Percentiles rank a stretch among this genome's conserved stretches.
Evolutionary conservation across 2,329 filamentous ascomycete species (phyloP).

Genomic region (Fusarium virguliforme): DNA sequence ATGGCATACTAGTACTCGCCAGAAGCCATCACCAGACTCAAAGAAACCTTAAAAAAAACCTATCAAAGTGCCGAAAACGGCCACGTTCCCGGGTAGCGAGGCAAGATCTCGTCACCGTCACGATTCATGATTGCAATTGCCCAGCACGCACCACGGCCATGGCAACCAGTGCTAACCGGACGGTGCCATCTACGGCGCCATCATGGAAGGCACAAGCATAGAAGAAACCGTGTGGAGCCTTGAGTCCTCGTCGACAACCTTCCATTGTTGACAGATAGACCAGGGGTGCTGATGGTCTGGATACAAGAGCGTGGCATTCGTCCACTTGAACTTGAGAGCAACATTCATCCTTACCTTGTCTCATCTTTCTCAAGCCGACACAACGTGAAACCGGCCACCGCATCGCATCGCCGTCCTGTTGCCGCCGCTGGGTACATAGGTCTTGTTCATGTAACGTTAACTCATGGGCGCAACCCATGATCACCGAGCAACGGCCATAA

Average conservation of each 20-base stretch:
- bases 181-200: constrained; percentile 47
- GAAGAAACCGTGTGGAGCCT: constrained; percentile 40
- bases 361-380: constrained; percentile 31
- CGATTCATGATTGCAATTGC: constrained; percentile 16
- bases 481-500: constrained; percentile 35
- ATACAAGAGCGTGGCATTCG: constrained; percentile 43
- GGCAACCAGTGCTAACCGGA: constrained; percentile 30
- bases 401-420: constrained; percentile 7
- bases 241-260: constrained; percentile 2
- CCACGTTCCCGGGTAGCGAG: constrained; percentile 40
- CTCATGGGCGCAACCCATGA: constrained; percentile 36
- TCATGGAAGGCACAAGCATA: constrained; percentile 28
- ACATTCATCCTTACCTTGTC: constrained; percentile 45
- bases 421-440: constrained; percentile 22
- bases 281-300: constrained; percentile 19
- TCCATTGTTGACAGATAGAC: constrained; percentile 40
- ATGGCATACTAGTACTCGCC: constrained; percentile 43
- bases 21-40: constrained; percentile 15
- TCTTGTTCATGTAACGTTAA: constrained; percentile 52
- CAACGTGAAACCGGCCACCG: constrained; percentile 40
- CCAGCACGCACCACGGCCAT: constrained; percentile 9
- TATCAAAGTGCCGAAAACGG: constrained; percentile 42
- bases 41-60: constrained; percentile 28
- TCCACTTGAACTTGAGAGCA: constrained; percentile 36
- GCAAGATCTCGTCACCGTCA: constrained; percentile 38